Evolutionary conservation across 2,329 filamentous ascomycete species (phyloP).

Genomic region (Exophiala oligosperma): DNA sequence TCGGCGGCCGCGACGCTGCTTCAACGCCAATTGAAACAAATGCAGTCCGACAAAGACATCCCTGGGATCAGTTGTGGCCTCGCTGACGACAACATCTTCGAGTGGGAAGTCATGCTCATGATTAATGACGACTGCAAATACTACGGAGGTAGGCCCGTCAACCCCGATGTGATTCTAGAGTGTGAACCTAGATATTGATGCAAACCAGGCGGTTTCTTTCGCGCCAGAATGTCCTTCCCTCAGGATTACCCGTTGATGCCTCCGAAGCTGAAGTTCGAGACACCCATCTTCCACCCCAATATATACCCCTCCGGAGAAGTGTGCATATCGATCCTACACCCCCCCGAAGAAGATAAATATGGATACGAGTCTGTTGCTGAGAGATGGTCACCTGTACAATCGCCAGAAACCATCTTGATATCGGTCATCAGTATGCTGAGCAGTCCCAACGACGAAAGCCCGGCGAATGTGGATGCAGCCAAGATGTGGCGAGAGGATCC

Average conservation of each 20-base stretch:
- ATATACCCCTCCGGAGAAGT: constrained; percentile 76
- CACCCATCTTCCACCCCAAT: constrained; percentile 90
- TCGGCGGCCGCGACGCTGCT: constrained; percentile 71
- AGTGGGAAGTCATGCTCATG: constrained; percentile 99
- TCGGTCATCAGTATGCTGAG: constrained; percentile 90
- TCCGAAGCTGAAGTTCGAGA: constrained; percentile 83
- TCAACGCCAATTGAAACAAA: constrained; percentile 84
- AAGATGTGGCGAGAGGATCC: constrained; percentile 80
- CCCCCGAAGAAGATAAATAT: constrained; percentile 89
- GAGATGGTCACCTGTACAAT: constrained; percentile 93
- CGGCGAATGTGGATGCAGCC: constrained; percentile 92
- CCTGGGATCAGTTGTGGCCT: constrained; percentile 93
- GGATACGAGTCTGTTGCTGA: constrained; percentile 90
- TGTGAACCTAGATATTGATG: background rate
- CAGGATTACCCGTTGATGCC: constrained; percentile 82
- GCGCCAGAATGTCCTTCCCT: constrained; percentile 80
- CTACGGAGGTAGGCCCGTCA: constrained; percentile 72
- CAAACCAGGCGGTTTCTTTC: constrained; percentile 80
- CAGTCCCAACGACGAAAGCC: constrained; percentile 91
- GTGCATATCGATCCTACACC: constrained; percentile 96
- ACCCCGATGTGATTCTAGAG: background rate
- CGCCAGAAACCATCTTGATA: constrained; percentile 88
- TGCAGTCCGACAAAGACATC: constrained; percentile 87
- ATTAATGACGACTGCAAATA: constrained; percentile 91
- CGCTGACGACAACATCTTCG: constrained; percentile 82